A percentile compares a stretch with the other conserved stretches of the same genome.
Evolutionary conservation across 345 rosid species (phyloP).

Genomic region (Hevea brasiliensis): DNA sequence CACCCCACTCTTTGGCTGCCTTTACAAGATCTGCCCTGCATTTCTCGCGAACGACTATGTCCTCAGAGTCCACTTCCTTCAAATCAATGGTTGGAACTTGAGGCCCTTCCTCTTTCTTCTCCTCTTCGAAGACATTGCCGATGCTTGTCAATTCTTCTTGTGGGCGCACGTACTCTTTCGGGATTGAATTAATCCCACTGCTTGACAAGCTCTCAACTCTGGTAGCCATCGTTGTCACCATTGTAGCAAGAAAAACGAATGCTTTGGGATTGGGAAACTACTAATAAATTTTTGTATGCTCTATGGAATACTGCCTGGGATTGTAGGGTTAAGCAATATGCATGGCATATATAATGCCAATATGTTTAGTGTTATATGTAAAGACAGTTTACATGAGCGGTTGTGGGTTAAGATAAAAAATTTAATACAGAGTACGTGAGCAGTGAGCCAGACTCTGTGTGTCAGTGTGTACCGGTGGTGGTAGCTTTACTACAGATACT

Average conservation of each 20-base stretch:
- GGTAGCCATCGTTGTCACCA: constrained; percentile 34
- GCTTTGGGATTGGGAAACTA: too few species aligned
- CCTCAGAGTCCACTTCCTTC: constrained; percentile 56
- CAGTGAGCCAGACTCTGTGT: too few species aligned
- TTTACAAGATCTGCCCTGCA: constrained; percentile 53
- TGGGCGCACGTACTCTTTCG: constrained; percentile 73
- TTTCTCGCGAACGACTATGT: constrained; percentile 40
- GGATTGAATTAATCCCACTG: constrained; percentile 75
- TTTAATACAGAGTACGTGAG: too few species aligned
- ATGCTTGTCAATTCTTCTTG: constrained; percentile 73
- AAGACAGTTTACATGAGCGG: too few species aligned
- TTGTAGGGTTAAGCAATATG: too few species aligned
- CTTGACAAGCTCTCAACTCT: constrained; percentile 75
- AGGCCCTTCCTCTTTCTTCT: constrained; percentile 70
- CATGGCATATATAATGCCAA: too few species aligned
- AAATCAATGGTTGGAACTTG: constrained; percentile 81
- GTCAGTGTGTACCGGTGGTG: too few species aligned
- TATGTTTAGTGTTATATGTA: too few species aligned
- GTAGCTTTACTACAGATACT: too few species aligned
- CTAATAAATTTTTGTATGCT: too few species aligned
- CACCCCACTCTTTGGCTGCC: constrained; percentile 85
- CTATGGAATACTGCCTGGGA: too few species aligned
- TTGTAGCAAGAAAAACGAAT: neutral
- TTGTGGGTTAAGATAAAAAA: too few species aligned
- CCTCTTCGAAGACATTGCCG: constrained; percentile 75